These are phyloP conservation scores for Copromyces sp. DNA, from an alignment of 495 filamentous ascomycete genomes.

Conservation along the genomic window DNA sequence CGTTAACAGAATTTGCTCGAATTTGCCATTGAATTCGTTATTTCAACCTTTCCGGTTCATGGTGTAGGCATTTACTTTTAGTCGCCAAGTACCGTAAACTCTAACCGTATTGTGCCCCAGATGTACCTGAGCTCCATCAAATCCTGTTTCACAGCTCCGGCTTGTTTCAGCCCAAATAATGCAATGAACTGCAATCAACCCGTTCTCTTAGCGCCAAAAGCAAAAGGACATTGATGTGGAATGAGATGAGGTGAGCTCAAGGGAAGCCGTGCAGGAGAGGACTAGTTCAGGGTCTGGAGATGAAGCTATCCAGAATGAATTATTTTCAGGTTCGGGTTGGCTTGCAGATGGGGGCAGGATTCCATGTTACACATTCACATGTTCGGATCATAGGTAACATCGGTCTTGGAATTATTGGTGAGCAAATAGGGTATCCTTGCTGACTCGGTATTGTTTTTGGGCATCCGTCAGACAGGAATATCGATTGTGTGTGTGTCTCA, in stretches of 20 bases:
- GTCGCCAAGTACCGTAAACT: not conserved
- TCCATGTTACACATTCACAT: not conserved
- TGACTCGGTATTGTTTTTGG: not conserved
- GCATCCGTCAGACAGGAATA: not conserved
- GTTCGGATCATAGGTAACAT: not conserved
- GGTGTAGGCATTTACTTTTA: not conserved
- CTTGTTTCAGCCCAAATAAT: slow-evolving; percentile 1
- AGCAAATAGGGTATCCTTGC: not conserved
- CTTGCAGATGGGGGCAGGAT: not conserved
- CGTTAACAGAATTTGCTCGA: not conserved
- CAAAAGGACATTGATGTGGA: not conserved
- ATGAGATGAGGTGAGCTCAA: not conserved
- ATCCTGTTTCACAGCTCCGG: slow-evolving; percentile 4
- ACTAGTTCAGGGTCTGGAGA: not conserved
- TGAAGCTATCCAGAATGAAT: not conserved
- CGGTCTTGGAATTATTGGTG: not conserved
- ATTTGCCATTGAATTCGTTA: not conserved
- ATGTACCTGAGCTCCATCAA: not conserved
- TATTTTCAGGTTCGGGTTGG: not conserved
- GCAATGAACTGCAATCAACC: not conserved
- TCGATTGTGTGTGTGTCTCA: not conserved
- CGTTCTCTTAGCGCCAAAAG: not conserved
- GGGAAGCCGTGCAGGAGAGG: not conserved
- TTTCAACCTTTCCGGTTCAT: not conserved
- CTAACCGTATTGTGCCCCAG: not conserved